Evolutionary conservation across 1,284 basidiomycete genomes (phyloP), one percentile per base, ranked within the genome.

Genomic region (Grifola frondosa): DNA sequence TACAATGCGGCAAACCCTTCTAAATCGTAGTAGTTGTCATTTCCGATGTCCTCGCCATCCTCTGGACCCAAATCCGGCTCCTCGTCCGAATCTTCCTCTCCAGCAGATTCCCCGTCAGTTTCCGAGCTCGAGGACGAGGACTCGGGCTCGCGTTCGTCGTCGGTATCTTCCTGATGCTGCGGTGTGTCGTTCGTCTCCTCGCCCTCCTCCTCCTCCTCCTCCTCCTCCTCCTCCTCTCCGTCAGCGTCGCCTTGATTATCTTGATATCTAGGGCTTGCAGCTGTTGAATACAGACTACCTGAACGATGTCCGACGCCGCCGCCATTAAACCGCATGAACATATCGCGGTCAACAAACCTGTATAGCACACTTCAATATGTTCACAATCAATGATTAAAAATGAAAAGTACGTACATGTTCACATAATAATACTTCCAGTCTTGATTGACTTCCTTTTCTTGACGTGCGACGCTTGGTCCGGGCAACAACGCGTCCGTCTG

Each of bases 251-350:
- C 5, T 3, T 4, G 11, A 8, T 15, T 20, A 7, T 11, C 9
- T 6, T 19, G 29, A 19, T 21, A n/a, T n/a, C n/a, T n/a, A n/a
- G 26, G 4, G 19, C 37, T 13, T 30, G n/a, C n/a, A n/a, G n/a
- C n/a, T n/a, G n/a, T n/a, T n/a, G n/a, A n/a, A n/a, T n/a, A n/a
- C n/a, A n/a, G n/a, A n/a, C n/a, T n/a, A n/a, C n/a, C n/a, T n/a
- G n/a, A n/a, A n/a, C 33, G 40, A 12, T 45, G 43, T 1, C 43
- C 43, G 1, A 45, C 29, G 6, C 22, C 43, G 3, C 43, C 43
- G 12, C 43, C 43, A 13, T 30, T 19, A 25, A 21, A 40, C 5
- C 37, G 31, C 43, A 45, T 45, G 32, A 40, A 45, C 6, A 45
- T 22, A 15, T 45, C 43, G 3, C 38, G 37, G 16, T 45, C 43